A percentile compares a stretch with the other conserved stretches of the same genome.
Conservation (phyloP, 352 stramenopile genomes). For the Pythium insidiosum region DNA sequence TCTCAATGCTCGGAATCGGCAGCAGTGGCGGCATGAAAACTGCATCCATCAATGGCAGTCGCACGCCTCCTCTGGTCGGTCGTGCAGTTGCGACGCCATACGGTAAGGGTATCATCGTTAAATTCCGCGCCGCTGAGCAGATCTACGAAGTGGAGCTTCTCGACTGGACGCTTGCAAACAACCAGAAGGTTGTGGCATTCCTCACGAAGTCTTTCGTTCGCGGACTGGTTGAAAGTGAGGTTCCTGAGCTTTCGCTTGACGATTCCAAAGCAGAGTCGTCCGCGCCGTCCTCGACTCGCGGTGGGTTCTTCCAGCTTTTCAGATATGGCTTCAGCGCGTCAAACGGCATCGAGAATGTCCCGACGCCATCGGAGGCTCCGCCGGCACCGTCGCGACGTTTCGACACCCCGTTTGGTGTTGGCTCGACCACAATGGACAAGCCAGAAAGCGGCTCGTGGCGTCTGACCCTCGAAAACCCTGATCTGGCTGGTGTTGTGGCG, state of each 20-base stretch:
- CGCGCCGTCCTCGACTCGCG: slow-evolving; percentile 19
- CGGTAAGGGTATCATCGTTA: slow-evolving; percentile 45
- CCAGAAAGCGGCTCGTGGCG: slow-evolving; percentile 39
- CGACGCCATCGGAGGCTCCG: too few species aligned
- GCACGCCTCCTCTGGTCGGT: too few species aligned
- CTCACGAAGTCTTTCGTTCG: slow-evolving; percentile 37
- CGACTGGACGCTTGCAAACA: slow-evolving; percentile 33
- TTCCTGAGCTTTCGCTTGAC: too few species aligned
- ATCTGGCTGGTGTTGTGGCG: slow-evolving; percentile 30
- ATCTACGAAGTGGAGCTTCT: slow-evolving; percentile 45
- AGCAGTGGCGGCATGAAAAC: slow-evolving; percentile 9
- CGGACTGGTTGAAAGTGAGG: slow-evolving; percentile 15
- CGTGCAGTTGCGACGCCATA: slow-evolving; percentile 57
- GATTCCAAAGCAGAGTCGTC: too few species aligned
- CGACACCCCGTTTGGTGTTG: slow-evolving; percentile 52
- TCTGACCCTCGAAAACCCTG: slow-evolving; percentile 33
- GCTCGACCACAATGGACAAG: slow-evolving; percentile 34
- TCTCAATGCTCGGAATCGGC: slow-evolving; percentile 49
- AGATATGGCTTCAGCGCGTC: slow-evolving; percentile 35
- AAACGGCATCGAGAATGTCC: too few species aligned
- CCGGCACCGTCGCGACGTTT: slow-evolving; percentile 33
- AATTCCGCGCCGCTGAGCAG: slow-evolving; percentile 29
- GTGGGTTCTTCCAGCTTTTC: slow-evolving; percentile 69
- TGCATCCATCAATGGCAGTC: slow-evolving; percentile 16
- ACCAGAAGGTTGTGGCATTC: slow-evolving; percentile 38